Conservation (phyloP, 352 stramenopile species). For the Peronospora tabacina region DNA sequence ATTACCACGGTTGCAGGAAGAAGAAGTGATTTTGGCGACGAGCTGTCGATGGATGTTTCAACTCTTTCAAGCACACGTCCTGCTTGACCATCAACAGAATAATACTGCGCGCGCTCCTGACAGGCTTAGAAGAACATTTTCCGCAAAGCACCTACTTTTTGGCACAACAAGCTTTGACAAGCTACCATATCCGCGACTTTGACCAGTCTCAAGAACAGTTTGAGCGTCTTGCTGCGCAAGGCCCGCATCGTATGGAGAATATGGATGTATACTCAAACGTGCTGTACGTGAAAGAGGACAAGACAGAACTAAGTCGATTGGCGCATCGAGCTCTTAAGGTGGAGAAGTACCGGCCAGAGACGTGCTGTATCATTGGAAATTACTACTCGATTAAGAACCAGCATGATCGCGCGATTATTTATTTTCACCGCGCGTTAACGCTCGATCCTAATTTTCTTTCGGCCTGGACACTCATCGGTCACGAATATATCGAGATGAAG, state of each 20-base stretch:
- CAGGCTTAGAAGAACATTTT: conserved; percentile 44
- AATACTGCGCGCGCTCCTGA: conserved; percentile 53
- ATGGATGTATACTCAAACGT: conserved; percentile 87
- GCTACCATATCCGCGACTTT: conserved; percentile 82
- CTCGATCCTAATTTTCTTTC: conserved; percentile 92
- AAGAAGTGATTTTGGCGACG: conserved; percentile 42
- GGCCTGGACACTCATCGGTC: conserved; percentile 97
- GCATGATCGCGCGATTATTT: conserved; percentile 95
- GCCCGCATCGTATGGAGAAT: conserved; percentile 69
- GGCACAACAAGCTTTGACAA: conserved; percentile 64
- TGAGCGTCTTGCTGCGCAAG: conserved; percentile 44
- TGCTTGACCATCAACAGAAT: conserved; percentile 75
- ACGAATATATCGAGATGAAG: conserved; percentile 99
- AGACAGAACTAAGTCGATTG: conserved; percentile 80
- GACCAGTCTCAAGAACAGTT: conserved; percentile 73
- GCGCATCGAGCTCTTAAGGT: conserved; percentile 88
- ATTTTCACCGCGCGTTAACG: conserved; percentile 94
- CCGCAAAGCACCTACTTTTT: conserved; percentile 66
- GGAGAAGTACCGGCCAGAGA: conserved; percentile 97
- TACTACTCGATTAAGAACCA: conserved; percentile 89
- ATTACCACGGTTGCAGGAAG: conserved; percentile 29
- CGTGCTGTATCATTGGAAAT: conserved; percentile 95
- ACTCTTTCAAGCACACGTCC: conserved; percentile 73
- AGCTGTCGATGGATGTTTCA: conserved; percentile 76
- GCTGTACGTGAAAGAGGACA: conserved; percentile 83